Conservation (phyloP, 306 rosid species). For the Cicer chorassanicum region DNA sequence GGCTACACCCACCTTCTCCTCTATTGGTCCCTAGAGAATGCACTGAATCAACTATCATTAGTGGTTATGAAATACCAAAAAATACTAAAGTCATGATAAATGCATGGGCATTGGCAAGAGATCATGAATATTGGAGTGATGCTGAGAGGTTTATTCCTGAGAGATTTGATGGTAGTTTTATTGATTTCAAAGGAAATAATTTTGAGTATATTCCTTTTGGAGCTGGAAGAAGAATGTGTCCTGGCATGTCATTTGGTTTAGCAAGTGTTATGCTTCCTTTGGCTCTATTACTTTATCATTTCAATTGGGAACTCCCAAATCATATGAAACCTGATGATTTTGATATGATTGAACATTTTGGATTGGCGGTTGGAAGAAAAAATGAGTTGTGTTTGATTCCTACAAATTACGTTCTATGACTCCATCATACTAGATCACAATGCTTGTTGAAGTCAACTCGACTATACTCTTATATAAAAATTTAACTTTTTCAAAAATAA, state of each 20-base stretch:
- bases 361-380: constrained; percentile 3
- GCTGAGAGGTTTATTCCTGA: constrained; percentile 12
- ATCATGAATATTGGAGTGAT: constrained; percentile 17
- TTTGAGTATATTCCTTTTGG: constrained; percentile 28
- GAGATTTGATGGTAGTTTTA: background rate
- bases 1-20: constrained; percentile 37
- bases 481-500: background rate
- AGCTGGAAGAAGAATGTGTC: constrained; percentile 23
- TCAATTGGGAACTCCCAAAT: constrained; percentile 13
- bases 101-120: constrained; percentile 56
- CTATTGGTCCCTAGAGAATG: constrained; percentile 42
- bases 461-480: too few species aligned
- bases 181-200: constrained; percentile 5
- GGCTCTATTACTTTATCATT: background rate
- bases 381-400: constrained; percentile 5
- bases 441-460: background rate
- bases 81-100: constrained; percentile 49
- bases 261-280: background rate
- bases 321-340: background rate
- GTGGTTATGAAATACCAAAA: constrained; percentile 41
- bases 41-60: constrained; percentile 8
- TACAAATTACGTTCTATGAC: background rate
- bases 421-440: background rate
- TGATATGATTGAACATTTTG: constrained; percentile 10
- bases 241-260: background rate